Evolutionary conservation across 768 basidiomycete species (phyloP).

Genomic region (Termitomyces sp.): DNA sequence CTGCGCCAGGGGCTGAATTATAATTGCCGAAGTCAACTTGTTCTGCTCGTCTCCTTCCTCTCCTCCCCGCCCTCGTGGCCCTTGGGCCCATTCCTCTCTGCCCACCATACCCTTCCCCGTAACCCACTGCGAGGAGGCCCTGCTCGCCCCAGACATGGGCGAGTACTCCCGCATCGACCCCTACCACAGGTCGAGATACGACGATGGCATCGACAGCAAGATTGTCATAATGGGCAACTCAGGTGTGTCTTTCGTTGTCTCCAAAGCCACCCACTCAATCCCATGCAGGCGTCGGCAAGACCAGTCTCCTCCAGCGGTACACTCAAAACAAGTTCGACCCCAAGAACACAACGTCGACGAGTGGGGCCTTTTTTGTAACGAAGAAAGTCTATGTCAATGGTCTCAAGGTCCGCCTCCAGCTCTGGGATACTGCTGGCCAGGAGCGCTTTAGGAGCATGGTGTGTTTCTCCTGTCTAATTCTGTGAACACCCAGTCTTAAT

Average conservation of each 20-base stretch:
- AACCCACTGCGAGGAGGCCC: constrained; percentile 16
- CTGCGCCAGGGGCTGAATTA: constrained; percentile 25
- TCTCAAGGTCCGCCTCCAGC: constrained; percentile 79
- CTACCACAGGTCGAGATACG: constrained; percentile 66
- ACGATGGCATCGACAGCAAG: constrained; percentile 89
- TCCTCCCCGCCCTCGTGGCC: constrained; percentile 48
- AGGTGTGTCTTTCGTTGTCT: constrained; percentile 26
- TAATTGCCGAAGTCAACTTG: constrained; percentile 22
- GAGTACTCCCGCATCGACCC: constrained; percentile 62
- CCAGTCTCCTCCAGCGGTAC: constrained; percentile 86
- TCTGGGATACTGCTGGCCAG: constrained; percentile 95
- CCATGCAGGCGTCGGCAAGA: constrained; percentile 81
- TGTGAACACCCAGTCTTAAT: constrained; percentile 12
- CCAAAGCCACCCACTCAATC: constrained; percentile 3
- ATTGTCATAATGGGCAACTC: constrained; percentile 92
- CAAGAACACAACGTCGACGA: constrained; percentile 85
- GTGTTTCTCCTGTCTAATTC: constrained; percentile 25
- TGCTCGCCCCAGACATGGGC: constrained; percentile 40
- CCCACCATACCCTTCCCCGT: constrained; percentile 20
- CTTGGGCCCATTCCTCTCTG: constrained; percentile 26
- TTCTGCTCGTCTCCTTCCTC: constrained; percentile 25
- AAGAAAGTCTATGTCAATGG: constrained; percentile 89
- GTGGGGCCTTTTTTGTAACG: constrained; percentile 90
- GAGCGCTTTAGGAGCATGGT: constrained; percentile 92
- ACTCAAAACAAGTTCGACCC: constrained; percentile 89